A percentile compares a stretch with the other conserved stretches of the same genome.
Evolutionary conservation across 108 stramenopile genomes (phyloP).

Genomic region (Parietichytrium sp.): DNA sequence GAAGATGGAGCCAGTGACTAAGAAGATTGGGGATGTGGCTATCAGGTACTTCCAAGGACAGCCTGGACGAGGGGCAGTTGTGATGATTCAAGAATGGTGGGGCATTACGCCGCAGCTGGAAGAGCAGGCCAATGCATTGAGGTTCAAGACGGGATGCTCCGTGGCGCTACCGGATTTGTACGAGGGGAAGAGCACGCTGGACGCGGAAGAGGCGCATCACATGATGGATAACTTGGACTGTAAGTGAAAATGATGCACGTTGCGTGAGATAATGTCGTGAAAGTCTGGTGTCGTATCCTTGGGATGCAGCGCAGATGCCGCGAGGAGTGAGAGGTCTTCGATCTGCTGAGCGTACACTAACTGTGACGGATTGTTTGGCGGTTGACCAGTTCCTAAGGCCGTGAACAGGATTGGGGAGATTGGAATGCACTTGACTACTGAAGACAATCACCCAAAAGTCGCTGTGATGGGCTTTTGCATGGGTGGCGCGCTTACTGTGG

Average conservation of each 20-base stretch:
- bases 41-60: too few species aligned
- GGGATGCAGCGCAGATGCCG: too few species aligned
- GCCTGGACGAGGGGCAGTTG: too few species aligned
- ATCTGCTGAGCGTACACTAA: too few species aligned
- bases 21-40: too few species aligned
- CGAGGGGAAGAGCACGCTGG: slow-evolving; percentile 49
- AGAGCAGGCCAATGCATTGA: slow-evolving; percentile 38
- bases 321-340: too few species aligned
- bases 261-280: too few species aligned
- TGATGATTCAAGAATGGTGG: slow-evolving; percentile 61
- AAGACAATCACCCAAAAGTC: slow-evolving; percentile 30
- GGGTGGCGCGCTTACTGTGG: slow-evolving; percentile 48
- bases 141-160: slow-evolving; percentile 31
- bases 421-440: slow-evolving; percentile 7
- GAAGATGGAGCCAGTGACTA: too few species aligned
- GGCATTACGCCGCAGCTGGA: slow-evolving; percentile 46
- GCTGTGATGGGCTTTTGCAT: slow-evolving; percentile 52
- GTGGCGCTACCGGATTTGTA: slow-evolving; percentile 48
- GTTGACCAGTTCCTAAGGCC: slow-evolving; percentile 37
- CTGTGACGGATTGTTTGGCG: too few species aligned
- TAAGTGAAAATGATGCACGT: too few species aligned
- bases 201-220: slow-evolving; percentile 51
- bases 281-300: too few species aligned
- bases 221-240: slow-evolving; percentile 51
- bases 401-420: slow-evolving; percentile 43